Conservation (phyloP, 1,284 basidiomycete species). For the Psilocybe mexicana region DNA sequence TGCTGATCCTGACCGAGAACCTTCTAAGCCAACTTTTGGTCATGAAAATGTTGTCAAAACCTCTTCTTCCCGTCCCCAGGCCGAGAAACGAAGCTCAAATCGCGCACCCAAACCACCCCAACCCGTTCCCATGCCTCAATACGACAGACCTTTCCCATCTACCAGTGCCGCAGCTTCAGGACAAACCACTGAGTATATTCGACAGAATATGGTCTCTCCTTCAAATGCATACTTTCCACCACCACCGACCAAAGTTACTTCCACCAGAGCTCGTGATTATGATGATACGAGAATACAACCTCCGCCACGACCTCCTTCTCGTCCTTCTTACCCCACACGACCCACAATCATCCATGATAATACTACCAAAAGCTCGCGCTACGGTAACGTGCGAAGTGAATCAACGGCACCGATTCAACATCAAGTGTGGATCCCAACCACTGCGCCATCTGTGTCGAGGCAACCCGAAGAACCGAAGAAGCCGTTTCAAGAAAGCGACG, state of each 20-base stretch:
- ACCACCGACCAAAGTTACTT: constrained; percentile 16
- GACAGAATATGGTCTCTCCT: constrained; percentile 12
- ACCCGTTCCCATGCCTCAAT: constrained; percentile 8
- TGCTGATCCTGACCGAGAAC: constrained; percentile 23
- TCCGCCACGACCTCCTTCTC: constrained; percentile 5
- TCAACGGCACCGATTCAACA: constrained; percentile 15
- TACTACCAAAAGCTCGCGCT: constrained; percentile 12
- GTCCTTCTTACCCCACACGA: constrained; percentile 14
- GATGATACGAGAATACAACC: constrained; percentile 17
- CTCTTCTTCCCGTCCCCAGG: constrained; percentile 18
- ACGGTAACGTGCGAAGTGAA: constrained; percentile 11
- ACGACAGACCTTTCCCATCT: constrained; percentile 13
- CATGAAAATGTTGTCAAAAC: constrained; percentile 19
- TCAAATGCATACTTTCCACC: constrained; percentile 13
- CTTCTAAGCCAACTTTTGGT: constrained; percentile 18
- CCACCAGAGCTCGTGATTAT: constrained; percentile 17
- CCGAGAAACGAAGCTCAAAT: constrained; percentile 30
- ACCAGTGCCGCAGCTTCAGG: constrained; percentile 9
- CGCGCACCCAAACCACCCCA: constrained; percentile 24
- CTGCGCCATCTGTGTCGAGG: constrained; percentile 19
- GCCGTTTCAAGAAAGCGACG: constrained; percentile 12
- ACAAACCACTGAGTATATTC: constrained; percentile 16
- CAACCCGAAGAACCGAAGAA: constrained; percentile 17
- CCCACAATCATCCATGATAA: constrained; percentile 14
- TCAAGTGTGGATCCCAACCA: constrained; percentile 27